Percentiles rank a stretch among this genome's conserved stretches.
These are phyloP conservation scores for Metschnikowia colocasiae DNA, from an alignment of 805 yeast genomes.

Conservation along the genomic window DNA sequence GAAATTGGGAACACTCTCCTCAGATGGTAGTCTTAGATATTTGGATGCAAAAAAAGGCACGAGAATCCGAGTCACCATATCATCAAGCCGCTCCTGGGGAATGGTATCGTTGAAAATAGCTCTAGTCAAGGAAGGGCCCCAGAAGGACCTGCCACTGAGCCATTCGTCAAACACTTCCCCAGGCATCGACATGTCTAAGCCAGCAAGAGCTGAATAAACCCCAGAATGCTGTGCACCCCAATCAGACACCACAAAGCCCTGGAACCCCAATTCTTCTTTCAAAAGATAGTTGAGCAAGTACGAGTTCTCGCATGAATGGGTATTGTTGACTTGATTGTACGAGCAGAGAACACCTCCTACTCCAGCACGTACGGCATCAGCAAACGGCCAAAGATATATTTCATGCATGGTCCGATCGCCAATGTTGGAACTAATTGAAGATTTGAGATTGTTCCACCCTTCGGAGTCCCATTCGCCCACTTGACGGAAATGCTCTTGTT, in stretches of 20 bases:
- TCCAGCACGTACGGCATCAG: slow-evolving; percentile 58
- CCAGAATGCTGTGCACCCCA: slow-evolving; percentile 67
- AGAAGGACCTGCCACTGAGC: slow-evolving; percentile 50
- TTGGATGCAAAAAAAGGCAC: slow-evolving; percentile 53
- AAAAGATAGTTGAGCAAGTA: slow-evolving; percentile 50
- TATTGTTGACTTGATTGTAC: slow-evolving; percentile 53
- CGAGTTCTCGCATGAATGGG: slow-evolving; percentile 58
- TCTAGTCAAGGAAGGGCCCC: slow-evolving; percentile 56
- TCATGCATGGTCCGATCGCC: slow-evolving; percentile 64
- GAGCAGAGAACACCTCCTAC: slow-evolving; percentile 62
- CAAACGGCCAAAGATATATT: slow-evolving; percentile 63
- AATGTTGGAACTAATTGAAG: slow-evolving; percentile 49
- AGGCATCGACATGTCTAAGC: slow-evolving; percentile 67
- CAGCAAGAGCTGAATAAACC: slow-evolving; percentile 52
- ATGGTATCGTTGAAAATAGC: slow-evolving; percentile 55
- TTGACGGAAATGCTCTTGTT: slow-evolving; percentile 59
- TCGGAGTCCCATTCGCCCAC: slow-evolving; percentile 46
- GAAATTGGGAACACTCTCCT: slow-evolving; percentile 48
- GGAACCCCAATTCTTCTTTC: slow-evolving; percentile 61
- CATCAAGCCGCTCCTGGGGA: slow-evolving; percentile 51
- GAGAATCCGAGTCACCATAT: slow-evolving; percentile 58
- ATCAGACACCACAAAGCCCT: slow-evolving; percentile 64
- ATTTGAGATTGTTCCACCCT: slow-evolving; percentile 41
- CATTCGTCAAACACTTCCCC: slow-evolving; percentile 52
- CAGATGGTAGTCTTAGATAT: slow-evolving; percentile 33